These are phyloP conservation scores for Boeremia lycopersici DNA, from an alignment of 2,329 filamentous ascomycete species.

Conservation along the genomic window DNA sequence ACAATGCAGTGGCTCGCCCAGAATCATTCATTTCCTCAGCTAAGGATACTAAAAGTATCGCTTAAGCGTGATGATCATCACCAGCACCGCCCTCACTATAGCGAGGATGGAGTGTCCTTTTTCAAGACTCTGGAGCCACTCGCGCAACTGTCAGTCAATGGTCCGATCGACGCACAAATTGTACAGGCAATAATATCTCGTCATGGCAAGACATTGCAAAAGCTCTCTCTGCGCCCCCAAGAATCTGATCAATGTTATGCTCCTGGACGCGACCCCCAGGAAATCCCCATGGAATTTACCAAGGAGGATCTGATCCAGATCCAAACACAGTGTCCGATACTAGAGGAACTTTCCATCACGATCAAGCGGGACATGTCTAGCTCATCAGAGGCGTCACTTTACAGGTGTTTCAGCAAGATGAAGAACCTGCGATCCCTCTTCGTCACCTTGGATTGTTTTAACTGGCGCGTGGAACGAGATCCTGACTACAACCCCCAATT, in stretches of 20 bases:
- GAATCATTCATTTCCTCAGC: conserved; percentile 13
- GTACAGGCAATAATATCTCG: conserved; percentile 16
- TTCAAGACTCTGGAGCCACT: conserved; percentile 23
- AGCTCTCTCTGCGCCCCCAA: neutral
- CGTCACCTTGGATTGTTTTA: conserved; percentile 24
- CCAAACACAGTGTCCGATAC: conserved; percentile 16
- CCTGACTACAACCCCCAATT: conserved; percentile 11
- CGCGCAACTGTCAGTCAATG: conserved; percentile 18
- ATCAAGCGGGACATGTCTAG: conserved; percentile 25
- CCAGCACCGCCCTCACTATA: conserved; percentile 22
- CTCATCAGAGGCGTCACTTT: conserved; percentile 21
- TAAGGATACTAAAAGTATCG: neutral
- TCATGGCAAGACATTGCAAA: conserved; percentile 2
- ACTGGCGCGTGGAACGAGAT: conserved; percentile 19
- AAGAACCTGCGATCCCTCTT: conserved; percentile 19
- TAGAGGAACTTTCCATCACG: conserved; percentile 24
- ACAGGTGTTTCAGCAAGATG: conserved; percentile 26
- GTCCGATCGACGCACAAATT: conserved; percentile 20
- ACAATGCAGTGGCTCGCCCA: conserved; percentile 24
- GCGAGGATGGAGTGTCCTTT: conserved; percentile 23
- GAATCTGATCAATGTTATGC: neutral
- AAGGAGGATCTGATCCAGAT: conserved; percentile 21
- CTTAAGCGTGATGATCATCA: conserved; percentile 13
- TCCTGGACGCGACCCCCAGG: conserved; percentile 13
- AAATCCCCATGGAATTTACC: conserved; percentile 25